Evolutionary conservation across 768 basidiomycete species (phyloP).

Genomic region (Pholiota microspora): DNA sequence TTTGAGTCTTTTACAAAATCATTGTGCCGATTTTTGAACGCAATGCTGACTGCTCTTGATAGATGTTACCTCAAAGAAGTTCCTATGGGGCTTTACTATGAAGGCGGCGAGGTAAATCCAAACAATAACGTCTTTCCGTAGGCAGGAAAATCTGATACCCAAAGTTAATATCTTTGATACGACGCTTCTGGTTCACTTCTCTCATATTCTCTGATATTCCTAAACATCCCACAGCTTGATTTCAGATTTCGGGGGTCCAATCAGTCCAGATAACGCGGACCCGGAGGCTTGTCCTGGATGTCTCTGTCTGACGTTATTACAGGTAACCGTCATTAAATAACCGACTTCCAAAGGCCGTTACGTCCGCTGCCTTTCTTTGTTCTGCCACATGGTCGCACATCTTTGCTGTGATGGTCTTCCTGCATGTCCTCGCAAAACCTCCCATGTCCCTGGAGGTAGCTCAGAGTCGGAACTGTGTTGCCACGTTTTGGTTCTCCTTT

Average conservation of each 20-base stretch:
- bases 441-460: neutral
- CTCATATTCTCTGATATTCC: neutral
- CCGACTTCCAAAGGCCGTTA: conserved; percentile 12
- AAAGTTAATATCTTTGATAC: neutral
- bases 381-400: too few relatives aligned
- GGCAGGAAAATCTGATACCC: neutral
- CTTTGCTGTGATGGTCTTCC: neutral
- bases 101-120: neutral
- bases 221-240: neutral
- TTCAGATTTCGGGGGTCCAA: conserved; percentile 2
- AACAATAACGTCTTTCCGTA: neutral
- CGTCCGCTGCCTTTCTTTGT: conserved; percentile 1
- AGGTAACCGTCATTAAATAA: conserved; percentile 15
- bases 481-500: neutral
- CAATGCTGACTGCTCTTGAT: neutral
- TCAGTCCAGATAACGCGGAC: conserved; percentile 11
- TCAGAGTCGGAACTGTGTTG: neutral
- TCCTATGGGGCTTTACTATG: too few relatives aligned
- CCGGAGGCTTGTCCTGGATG: neutral
- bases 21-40: neutral
- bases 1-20: neutral
- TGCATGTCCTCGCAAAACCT: neutral
- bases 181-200: neutral
- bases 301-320: conserved; percentile 3
- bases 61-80: neutral